Evolutionary conservation across 768 basidiomycete species (phyloP).

Genomic region (Xerocomellus chrysenteron): DNA sequence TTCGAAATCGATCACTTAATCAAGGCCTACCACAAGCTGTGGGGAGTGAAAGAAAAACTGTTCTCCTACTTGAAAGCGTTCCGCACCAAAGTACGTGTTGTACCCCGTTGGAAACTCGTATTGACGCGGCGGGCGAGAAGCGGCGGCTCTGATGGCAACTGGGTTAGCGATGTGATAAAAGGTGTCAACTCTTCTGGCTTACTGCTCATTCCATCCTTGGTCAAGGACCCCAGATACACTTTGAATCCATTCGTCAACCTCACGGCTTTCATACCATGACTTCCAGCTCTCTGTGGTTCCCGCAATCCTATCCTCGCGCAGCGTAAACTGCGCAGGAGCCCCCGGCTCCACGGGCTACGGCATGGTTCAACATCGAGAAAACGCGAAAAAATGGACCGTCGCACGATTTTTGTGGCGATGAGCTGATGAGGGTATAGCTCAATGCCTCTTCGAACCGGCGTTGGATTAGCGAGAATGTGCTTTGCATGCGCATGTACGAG

Average conservation of each 20-base stretch:
- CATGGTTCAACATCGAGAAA: slow-evolving; percentile 4
- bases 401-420: slow-evolving; percentile 75
- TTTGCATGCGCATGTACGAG: slow-evolving; percentile 80
- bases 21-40: slow-evolving; percentile 46
- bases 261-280: slow-evolving; percentile 71
- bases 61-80: slow-evolving; percentile 85
- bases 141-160: slow-evolving; percentile 48
- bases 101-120: slow-evolving; percentile 98
- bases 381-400: slow-evolving; percentile 2
- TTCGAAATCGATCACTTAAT: not conserved
- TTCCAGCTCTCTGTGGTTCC: slow-evolving; percentile 83
- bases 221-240: slow-evolving; percentile 83
- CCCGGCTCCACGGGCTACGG: slow-evolving; percentile 72
- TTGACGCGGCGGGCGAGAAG: slow-evolving; percentile 54
- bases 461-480: slow-evolving; percentile 56
- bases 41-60: slow-evolving; percentile 79
- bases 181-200: slow-evolving; percentile 23
- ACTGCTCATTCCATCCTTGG: slow-evolving; percentile 90
- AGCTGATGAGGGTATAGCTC: slow-evolving; percentile 85
- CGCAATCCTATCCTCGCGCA: slow-evolving; percentile 72
- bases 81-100: slow-evolving; percentile 75
- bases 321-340: slow-evolving; percentile 58
- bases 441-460: slow-evolving; percentile 52
- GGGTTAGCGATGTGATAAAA: not conserved
- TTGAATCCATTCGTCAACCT: slow-evolving; percentile 95